Evolutionary conservation across 371 early-diverging fungal genomes (phyloP).

Genomic region (Saksenaea vasiformis): DNA sequence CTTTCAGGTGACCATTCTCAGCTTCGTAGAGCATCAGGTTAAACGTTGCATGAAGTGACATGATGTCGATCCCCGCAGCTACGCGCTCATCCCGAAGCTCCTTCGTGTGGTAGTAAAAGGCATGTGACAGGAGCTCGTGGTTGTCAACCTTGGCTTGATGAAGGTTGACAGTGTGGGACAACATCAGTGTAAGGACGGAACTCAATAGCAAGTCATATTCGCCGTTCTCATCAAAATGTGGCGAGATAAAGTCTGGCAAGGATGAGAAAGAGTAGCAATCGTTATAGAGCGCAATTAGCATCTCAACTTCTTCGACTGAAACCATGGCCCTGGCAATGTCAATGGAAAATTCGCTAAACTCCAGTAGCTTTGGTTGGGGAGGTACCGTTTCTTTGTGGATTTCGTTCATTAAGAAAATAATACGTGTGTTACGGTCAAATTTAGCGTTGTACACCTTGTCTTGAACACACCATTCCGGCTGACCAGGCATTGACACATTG

Average conservation of each 20-base stretch:
- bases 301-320: constrained; percentile 23
- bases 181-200: constrained; percentile 23
- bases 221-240: constrained; percentile 19
- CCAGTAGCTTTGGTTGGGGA: constrained; percentile 10
- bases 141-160: constrained; percentile 25
- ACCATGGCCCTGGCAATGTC: constrained; percentile 30
- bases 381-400: constrained; percentile 21
- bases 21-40: constrained; percentile 28
- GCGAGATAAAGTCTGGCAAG: constrained; percentile 26
- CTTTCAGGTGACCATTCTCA: constrained; percentile 22
- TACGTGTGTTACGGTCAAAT: constrained; percentile 21
- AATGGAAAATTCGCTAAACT: constrained; percentile 10
- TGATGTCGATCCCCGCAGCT: constrained; percentile 18
- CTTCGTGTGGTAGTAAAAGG: constrained; percentile 22
- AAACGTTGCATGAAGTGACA: constrained; percentile 24
- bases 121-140: constrained; percentile 20
- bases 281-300: constrained; percentile 29
- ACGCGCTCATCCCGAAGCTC: constrained; percentile 14
- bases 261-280: constrained; percentile 30
- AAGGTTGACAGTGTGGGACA: constrained; percentile 25
- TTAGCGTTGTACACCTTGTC: constrained; percentile 16
- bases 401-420: constrained; percentile 11
- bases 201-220: constrained; percentile 23
- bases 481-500: constrained; percentile 15
- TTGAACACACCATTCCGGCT: constrained; percentile 18